These are phyloP conservation scores for Cryptococcus floricola DNA, from an alignment of 1,284 basidiomycete genomes.

Conservation along the genomic window DNA sequence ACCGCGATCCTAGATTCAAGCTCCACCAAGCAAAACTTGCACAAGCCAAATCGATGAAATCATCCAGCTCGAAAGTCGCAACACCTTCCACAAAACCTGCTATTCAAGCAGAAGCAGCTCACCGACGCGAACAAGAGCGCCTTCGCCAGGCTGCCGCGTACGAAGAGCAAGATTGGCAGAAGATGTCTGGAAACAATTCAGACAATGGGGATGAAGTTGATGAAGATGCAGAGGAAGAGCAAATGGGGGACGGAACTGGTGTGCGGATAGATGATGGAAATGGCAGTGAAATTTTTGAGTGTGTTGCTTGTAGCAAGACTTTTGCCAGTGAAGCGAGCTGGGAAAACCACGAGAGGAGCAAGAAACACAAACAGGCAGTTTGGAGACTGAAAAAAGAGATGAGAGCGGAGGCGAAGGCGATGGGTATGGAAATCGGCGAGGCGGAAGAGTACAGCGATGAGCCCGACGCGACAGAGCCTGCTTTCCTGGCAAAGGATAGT, in stretches of 20 bases:
- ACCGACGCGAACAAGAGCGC: conserved; percentile 25
- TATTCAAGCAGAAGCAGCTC: conserved; percentile 27
- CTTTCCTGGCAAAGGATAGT: background rate
- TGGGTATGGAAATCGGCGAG: conserved; percentile 16
- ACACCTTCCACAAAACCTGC: conserved; percentile 8
- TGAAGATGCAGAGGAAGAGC: conserved; percentile 34
- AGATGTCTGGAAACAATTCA: conserved; percentile 57
- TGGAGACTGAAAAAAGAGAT: conserved; percentile 70
- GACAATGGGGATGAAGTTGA: conserved; percentile 54
- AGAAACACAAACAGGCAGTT: conserved; percentile 88
- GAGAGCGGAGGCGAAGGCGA: conserved; percentile 27
- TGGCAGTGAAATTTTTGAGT: conserved; percentile 64
- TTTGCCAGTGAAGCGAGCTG: conserved; percentile 92
- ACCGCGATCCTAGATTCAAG: conserved; percentile 90
- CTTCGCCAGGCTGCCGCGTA: conserved; percentile 29
- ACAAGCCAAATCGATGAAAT: conserved; percentile 10
- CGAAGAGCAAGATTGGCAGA: conserved; percentile 73
- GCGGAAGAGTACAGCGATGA: conserved; percentile 22
- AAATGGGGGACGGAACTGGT: conserved; percentile 32
- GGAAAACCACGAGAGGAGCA: conserved; percentile 93
- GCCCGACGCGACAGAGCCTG: conserved; percentile 14
- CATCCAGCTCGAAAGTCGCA: conserved; percentile 12
- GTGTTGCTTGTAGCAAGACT: conserved; percentile 88
- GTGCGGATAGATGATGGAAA: conserved; percentile 31
- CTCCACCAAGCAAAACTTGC: conserved; percentile 59